Evolutionary conservation across 768 basidiomycete genomes (phyloP).

Genomic region (Cystobasidium onofrii): DNA sequence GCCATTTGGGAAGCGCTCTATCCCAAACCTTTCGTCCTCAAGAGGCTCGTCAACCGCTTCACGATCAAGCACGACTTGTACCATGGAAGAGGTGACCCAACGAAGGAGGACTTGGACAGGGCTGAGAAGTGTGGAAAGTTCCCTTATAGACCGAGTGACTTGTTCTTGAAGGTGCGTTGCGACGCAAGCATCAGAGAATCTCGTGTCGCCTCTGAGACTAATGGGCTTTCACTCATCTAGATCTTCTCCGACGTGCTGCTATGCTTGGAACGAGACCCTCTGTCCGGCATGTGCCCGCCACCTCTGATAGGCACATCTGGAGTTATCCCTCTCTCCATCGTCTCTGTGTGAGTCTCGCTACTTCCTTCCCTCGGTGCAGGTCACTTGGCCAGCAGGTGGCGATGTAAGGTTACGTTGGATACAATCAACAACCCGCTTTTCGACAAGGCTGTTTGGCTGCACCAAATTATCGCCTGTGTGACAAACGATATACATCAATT

Average conservation of each 20-base stretch:
- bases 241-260: constrained; percentile 59
- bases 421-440: too few relatives aligned
- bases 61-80: constrained; percentile 26
- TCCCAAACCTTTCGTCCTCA: constrained; percentile 25
- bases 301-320: constrained; percentile 58
- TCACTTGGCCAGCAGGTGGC: too few relatives aligned
- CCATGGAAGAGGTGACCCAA: constrained; percentile 28
- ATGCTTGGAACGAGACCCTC: constrained; percentile 54
- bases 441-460: too few relatives aligned
- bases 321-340: constrained; percentile 57
- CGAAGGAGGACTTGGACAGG: constrained; percentile 49
- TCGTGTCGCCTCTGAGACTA: background rate
- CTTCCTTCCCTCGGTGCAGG: background rate
- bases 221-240: constrained; percentile 44
- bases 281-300: constrained; percentile 57
- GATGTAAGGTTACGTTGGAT: too few relatives aligned
- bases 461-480: too few relatives aligned
- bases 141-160: constrained; percentile 53
- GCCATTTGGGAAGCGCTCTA: background rate
- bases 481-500: too few relatives aligned
- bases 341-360: constrained; percentile 51
- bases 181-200: background rate
- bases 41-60: constrained; percentile 18
- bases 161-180: constrained; percentile 55
- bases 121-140: constrained; percentile 54